phyloP scores from a whole-genome alignment of 352 stramenopile species.

The Phytophthora tubulina region DNA sequence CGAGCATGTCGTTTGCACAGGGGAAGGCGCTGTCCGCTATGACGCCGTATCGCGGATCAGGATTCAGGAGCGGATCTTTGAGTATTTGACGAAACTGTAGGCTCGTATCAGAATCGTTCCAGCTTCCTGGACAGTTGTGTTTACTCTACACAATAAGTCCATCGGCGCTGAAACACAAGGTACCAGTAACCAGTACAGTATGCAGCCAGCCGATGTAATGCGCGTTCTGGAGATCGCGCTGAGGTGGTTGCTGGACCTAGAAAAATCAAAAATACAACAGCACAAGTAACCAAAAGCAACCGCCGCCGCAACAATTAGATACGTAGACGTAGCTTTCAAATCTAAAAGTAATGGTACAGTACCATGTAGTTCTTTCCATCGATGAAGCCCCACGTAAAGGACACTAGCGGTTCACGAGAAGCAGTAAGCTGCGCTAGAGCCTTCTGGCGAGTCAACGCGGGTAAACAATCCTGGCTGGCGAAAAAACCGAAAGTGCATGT shows the following conservation, averaged over 20 bases:
- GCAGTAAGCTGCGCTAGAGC: neutral
- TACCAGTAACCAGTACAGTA: neutral
- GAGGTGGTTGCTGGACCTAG: neutral
- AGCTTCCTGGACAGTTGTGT: neutral
- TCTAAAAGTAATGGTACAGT: too few relatives aligned
- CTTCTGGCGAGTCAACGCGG: neutral
- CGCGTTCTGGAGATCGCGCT: neutral
- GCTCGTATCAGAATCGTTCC: neutral
- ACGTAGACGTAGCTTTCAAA: neutral
- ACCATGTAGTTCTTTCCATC: conserved; percentile 23
- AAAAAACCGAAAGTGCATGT: neutral
- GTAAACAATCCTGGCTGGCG: neutral
- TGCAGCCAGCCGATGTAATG: neutral
- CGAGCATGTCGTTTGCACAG: neutral
- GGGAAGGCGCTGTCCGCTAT: conserved; percentile 5
- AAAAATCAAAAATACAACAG: too few relatives aligned
- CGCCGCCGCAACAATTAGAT: too few relatives aligned
- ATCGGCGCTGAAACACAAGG: neutral
- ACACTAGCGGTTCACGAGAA: conserved; percentile 8
- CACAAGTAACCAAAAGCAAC: too few relatives aligned
- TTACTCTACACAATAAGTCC: neutral
- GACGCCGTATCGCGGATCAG: neutral
- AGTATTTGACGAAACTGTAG: neutral
- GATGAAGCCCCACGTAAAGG: conserved; percentile 24
- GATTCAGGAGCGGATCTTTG: neutral